These are phyloP conservation scores for Colletotrichum brevisporum DNA, from an alignment of 2,329 filamentous ascomycete species.

Conservation along the genomic window DNA sequence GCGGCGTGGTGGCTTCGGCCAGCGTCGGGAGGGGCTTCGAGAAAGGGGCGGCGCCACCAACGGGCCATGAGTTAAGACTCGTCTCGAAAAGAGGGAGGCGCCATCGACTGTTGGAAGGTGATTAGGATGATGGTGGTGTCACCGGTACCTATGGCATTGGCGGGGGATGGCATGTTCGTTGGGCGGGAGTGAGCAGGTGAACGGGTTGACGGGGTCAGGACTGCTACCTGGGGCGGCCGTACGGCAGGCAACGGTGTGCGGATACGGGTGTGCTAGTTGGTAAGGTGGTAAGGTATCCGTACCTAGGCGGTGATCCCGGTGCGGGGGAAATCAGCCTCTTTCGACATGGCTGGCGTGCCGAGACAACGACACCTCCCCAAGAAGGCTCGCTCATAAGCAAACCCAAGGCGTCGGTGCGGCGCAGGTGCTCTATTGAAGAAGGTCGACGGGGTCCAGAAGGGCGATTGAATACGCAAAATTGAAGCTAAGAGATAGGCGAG, in stretches of 20 bases:
- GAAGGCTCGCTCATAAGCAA: conserved; percentile 20
- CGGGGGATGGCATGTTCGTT: conserved; percentile 22
- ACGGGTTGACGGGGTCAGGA: background rate
- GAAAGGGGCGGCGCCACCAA: background rate
- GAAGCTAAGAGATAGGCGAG: conserved; percentile 36
- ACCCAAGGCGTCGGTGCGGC: conserved; percentile 9
- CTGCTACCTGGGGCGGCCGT: conserved; percentile 8
- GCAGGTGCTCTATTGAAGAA: conserved; percentile 15
- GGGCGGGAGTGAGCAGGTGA: conserved; percentile 25
- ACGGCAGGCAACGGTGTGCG: background rate
- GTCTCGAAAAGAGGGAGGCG: background rate
- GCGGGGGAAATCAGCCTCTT: conserved; percentile 37
- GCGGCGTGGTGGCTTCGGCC: conserved; percentile 10
- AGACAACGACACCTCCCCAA: conserved; percentile 36
- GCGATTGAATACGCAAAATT: conserved; percentile 6
- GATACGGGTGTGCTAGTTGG: too few relatives aligned
- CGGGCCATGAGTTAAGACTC: background rate
- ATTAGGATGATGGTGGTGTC: conserved; percentile 1
- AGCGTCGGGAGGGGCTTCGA: background rate
- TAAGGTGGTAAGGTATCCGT: too few relatives aligned
- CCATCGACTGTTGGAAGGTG: background rate
- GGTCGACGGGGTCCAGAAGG: conserved; percentile 14
- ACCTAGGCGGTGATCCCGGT: conserved; percentile 21
- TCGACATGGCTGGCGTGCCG: conserved; percentile 32
- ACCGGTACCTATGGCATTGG: conserved; percentile 18